These are phyloP conservation scores for Rhodocollybia butyracea DNA, from an alignment of 768 basidiomycete genomes.

Conservation along the genomic window DNA sequence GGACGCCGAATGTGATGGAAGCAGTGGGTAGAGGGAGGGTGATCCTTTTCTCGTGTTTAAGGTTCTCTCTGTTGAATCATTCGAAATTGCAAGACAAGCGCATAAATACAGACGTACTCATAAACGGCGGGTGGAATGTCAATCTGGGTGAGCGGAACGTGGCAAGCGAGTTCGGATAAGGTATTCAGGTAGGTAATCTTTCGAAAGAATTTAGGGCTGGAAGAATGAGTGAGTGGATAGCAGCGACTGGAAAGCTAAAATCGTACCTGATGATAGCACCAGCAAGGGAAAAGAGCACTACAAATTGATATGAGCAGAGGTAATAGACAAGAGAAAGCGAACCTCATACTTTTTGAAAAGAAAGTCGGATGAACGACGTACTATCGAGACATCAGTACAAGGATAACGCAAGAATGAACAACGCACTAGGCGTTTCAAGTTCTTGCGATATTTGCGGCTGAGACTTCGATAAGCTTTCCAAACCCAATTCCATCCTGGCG, in stretches of 20 bases:
- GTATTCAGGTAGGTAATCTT: constrained; percentile 78
- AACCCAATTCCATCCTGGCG: constrained; percentile 86
- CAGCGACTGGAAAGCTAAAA: neutral
- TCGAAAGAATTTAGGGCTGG: constrained; percentile 85
- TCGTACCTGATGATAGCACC: constrained; percentile 82
- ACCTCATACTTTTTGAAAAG: constrained; percentile 75
- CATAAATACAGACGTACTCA: constrained; percentile 48
- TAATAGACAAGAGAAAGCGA: neutral
- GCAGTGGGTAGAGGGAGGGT: constrained; percentile 57
- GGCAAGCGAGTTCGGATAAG: constrained; percentile 70
- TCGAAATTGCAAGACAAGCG: neutral
- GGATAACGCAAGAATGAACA: neutral
- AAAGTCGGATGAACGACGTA: constrained; percentile 87
- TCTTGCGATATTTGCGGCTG: constrained; percentile 83
- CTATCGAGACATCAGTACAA: constrained; percentile 29
- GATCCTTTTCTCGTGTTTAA: constrained; percentile 70
- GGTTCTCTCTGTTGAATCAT: constrained; percentile 59
- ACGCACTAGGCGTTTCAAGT: constrained; percentile 76
- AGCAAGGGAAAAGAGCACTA: constrained; percentile 87
- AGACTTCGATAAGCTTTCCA: constrained; percentile 87
- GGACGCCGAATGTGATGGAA: constrained; percentile 74
- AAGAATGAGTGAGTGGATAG: neutral
- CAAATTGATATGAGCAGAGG: constrained; percentile 2
- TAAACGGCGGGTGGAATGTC: constrained; percentile 83
- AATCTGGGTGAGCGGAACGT: constrained; percentile 84